Conservation (phyloP, 176 grass and related monocot species). For the Phyllostachys edulis region DNA sequence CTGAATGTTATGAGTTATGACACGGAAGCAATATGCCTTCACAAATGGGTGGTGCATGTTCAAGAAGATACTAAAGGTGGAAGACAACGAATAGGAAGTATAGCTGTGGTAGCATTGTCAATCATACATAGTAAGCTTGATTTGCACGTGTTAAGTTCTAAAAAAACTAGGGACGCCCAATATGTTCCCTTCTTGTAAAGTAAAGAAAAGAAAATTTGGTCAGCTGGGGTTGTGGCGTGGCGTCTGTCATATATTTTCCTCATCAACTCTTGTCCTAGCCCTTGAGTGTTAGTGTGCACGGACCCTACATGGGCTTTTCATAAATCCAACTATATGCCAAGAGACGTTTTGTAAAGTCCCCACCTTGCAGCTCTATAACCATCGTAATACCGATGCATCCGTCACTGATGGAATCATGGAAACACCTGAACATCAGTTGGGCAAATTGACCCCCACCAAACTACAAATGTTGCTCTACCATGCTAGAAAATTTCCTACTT, state of each 20-base stretch:
- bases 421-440: background rate
- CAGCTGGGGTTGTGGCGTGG: background rate
- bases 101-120: background rate
- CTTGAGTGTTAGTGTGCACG: background rate
- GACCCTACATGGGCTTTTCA: background rate
- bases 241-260: background rate
- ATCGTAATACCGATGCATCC: background rate
- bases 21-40: background rate
- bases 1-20: background rate
- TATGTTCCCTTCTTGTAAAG: background rate
- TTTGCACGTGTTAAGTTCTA: background rate
- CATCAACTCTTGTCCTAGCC: background rate
- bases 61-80: background rate
- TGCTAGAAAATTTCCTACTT: background rate
- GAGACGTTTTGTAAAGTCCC: background rate
- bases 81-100: background rate
- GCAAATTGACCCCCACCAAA: background rate
- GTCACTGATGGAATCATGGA: constrained; percentile 6
- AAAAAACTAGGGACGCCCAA: background rate
- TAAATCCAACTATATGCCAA: constrained; percentile 6
- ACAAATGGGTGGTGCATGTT: background rate
- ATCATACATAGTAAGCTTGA: background rate
- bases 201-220: background rate
- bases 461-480: background rate
- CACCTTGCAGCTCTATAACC: background rate